Evolutionary conservation across 1,284 basidiomycete genomes (phyloP), one percentile per base, ranked within the genome.

Genomic region (Moesziomyces antarcticus): DNA sequence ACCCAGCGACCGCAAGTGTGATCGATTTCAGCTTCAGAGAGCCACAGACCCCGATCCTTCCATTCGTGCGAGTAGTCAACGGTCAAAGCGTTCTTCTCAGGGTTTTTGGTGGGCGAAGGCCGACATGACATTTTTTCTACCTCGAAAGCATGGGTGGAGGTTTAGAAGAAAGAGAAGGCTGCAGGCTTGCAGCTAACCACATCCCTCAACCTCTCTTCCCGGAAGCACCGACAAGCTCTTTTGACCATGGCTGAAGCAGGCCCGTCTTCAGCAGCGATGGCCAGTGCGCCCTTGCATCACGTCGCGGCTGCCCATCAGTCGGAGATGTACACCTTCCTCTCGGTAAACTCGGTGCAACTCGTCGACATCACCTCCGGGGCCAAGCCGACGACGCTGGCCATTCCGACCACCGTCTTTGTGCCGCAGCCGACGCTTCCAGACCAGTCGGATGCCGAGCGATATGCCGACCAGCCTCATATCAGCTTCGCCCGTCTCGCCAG

Each of bases 401-500:
- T 73, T 18, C 58, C 71, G 6, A 69, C 71, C 7, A 55, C 57
- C n/a, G 66, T 74, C 33, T 62, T 59, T 47, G 72, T 74, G 2
- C 72, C 72, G 13, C 72, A 74, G 30, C 62, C 72, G 3, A 64
- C 61, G 3, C 63, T 70, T 27, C 72, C 72, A 16, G 72, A 74
- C 35, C 72, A 74, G 37, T 74, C 72, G 6, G 72, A 74, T 44
- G 72, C 72, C 41, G 62, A 46, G 30, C 50, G 62, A 5, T 64
- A 62, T 41, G 66, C 72, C 21, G 58, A 65, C 18, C 41, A 65
- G 18, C 66, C 66, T 6, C 66, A 65, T 40, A 73, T 75, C 61
- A 66, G 61, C 44, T 79, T 79, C 44, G 75, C 79, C 10, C 67
- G 79, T 5, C 58, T 77, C 46, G 73, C 75, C 37, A 66, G 72